Conservation (phyloP, 2,329 filamentous ascomycete genomes). For the Phyllosticta citribraziliensis region DNA sequence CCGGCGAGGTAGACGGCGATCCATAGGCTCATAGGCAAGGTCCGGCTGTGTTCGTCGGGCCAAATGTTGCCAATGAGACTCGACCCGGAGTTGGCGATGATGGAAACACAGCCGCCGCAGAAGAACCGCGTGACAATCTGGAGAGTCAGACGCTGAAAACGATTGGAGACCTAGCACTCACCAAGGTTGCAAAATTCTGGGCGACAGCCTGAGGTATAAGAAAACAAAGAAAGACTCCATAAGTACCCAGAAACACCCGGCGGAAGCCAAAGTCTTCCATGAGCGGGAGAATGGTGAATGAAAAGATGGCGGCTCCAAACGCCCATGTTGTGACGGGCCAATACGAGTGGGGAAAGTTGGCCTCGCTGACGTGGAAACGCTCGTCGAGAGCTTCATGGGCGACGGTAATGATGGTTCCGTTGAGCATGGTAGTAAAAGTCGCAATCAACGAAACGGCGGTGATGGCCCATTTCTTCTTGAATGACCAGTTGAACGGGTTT, state of each 20-base stretch:
- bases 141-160: not conserved
- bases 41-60: slow-evolving; percentile 21
- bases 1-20: slow-evolving; percentile 26
- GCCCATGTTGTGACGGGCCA: slow-evolving; percentile 30
- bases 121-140: slow-evolving; percentile 26
- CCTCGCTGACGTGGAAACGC: slow-evolving; percentile 25
- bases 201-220: slow-evolving; percentile 31
- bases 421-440: slow-evolving; percentile 25
- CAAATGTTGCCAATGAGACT: slow-evolving; percentile 31
- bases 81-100: slow-evolving; percentile 27
- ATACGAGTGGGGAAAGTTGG: slow-evolving; percentile 29
- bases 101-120: slow-evolving; percentile 25
- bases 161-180: not conserved
- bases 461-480: slow-evolving; percentile 23
- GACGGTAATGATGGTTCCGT: slow-evolving; percentile 28
- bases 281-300: slow-evolving; percentile 26
- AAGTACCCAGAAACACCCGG: slow-evolving; percentile 21
- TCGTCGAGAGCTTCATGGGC: slow-evolving; percentile 23
- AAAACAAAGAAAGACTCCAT: slow-evolving; percentile 27
- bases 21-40: slow-evolving; percentile 26
- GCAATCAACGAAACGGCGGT: slow-evolving; percentile 22
- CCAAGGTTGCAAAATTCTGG: slow-evolving; percentile 28
- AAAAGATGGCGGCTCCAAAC: slow-evolving; percentile 26
- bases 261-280: slow-evolving; percentile 30
- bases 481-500: slow-evolving; percentile 28